Base-by-base conservation (phyloP, 495 filamentous ascomycete species). In the Parathielavia hyrcaniae region DNA sequence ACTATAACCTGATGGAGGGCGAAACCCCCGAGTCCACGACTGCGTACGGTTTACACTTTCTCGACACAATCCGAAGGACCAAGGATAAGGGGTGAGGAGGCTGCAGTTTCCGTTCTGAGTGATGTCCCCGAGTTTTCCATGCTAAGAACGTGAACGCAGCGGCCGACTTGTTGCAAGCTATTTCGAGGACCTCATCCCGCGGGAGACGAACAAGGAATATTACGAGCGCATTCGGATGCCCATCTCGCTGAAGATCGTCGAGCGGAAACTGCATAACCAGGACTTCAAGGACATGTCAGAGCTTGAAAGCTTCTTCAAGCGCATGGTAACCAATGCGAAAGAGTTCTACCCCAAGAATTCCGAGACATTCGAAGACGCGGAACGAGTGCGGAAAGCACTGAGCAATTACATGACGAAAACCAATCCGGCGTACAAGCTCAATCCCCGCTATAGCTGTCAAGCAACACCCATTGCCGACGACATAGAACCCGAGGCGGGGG, bases 301-400 rank as follows among this genome's bases (percentile, higher is more conserved):
- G 30, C 65, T 91, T 8, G 87, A 91, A 65, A 81, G 82, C 63
- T 87, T 87, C 63, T 78, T 89, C 62, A 90, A 90, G 72, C 85
- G 86, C 43, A 81, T 91, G 75, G 81, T 91, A 56, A 77, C 77
- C 39, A 91, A 90, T 66, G 86, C 87, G 7, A 90, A 90, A 64
- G 78, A 83, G 22, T 88, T 77, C 69, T 88, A 89, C 63, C 76
- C 82, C 50, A 84, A 81, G 64, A 75, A 73, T 20, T 85, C 85
- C 2, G 71, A 82, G 39, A 71, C 86, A 30, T 89, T 83, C 65
- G 82, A 84, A 6, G 87, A 91, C 67, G 86, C 87, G 1, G 87
- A 91, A 63, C 81, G 86, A 26, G 76, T 91, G 32, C 78, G 87
- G 14, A 91, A 91, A 68, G 79, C 84, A 20, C 74, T 87, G 17